Percentiles rank a stretch among this genome's conserved stretches.
These are phyloP conservation scores for Rhododendron griersonianum DNA, from an alignment of 148 eudicot genomes.

Conservation along the genomic window DNA sequence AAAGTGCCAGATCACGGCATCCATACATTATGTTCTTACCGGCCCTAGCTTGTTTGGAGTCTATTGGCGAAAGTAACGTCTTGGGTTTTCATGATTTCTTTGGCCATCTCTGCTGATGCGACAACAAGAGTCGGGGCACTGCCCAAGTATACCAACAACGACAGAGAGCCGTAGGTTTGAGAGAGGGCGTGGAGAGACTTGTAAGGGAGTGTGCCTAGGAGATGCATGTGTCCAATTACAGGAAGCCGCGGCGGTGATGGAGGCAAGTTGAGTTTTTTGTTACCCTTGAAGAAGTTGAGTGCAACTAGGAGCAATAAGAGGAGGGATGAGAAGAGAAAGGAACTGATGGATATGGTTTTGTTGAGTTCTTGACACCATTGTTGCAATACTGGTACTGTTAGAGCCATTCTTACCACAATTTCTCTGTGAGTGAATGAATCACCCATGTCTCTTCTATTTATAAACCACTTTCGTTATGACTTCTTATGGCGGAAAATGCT, in stretches of 20 bases:
- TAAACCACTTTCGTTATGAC: neutral
- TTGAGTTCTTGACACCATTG: neutral
- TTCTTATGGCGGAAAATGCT: neutral
- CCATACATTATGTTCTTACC: neutral
- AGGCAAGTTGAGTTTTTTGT: neutral
- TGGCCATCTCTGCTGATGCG: neutral
- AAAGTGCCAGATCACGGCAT: neutral
- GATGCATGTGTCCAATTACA: neutral
- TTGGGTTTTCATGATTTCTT: neutral
- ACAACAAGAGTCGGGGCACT: neutral
- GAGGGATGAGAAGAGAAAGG: neutral
- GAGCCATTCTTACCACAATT: neutral
- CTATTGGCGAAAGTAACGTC: neutral
- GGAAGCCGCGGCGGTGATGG: constrained; percentile 9
- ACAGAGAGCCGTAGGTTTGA: neutral
- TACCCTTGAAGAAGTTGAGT: neutral
- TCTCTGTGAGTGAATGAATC: neutral
- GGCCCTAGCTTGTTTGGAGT: neutral
- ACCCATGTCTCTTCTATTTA: neutral
- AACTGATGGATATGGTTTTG: neutral
- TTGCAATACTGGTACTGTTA: neutral
- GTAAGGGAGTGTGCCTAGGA: neutral
- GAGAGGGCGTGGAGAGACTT: neutral
- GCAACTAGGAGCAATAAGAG: neutral
- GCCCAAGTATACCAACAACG: neutral